Percentiles rank a stretch among this genome's conserved stretches.
These are phyloP conservation scores for Kwoniella botswanensis DNA, from an alignment of 768 basidiomycete genomes.

Conservation along the genomic window DNA sequence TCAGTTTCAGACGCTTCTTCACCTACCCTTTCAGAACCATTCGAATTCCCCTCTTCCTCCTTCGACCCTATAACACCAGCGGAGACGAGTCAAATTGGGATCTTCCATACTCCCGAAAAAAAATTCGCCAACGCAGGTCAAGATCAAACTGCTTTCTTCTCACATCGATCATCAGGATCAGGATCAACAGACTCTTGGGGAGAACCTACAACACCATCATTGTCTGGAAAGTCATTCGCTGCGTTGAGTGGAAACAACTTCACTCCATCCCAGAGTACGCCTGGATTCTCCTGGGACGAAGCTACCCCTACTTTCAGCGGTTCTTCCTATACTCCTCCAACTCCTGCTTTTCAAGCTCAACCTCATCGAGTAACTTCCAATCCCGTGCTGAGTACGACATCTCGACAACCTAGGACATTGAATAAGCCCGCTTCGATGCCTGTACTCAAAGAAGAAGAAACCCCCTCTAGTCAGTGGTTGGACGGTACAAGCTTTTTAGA, in stretches of 20 bases:
- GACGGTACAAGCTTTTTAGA: slow-evolving; percentile 31
- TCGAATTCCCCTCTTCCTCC: slow-evolving; percentile 32
- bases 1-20: slow-evolving; percentile 33
- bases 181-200: slow-evolving; percentile 38
- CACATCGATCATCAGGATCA: slow-evolving; percentile 22
- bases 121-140: slow-evolving; percentile 22
- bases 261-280: slow-evolving; percentile 5
- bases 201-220: slow-evolving; percentile 38
- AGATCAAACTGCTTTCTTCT: slow-evolving; percentile 5
- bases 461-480: slow-evolving; percentile 24
- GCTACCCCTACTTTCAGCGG: slow-evolving; percentile 28
- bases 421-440: slow-evolving; percentile 46
- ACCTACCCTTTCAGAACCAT: slow-evolving; percentile 34
- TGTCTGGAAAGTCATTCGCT: slow-evolving; percentile 34
- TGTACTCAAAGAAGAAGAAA: slow-evolving; percentile 47
- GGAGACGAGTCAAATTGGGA: slow-evolving; percentile 26
- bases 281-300: slow-evolving; percentile 45
- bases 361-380: slow-evolving; percentile 46
- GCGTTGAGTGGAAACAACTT: slow-evolving; percentile 15
- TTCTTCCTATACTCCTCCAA: slow-evolving; percentile 41
- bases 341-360: slow-evolving; percentile 23
- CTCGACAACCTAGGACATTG: slow-evolving; percentile 30
- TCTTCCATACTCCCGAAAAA: slow-evolving; percentile 39
- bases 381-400: slow-evolving; percentile 36
- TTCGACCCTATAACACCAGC: slow-evolving; percentile 31